Conservation (phyloP, 1,284 basidiomycete species). For the Chondrostereum purpureum region DNA sequence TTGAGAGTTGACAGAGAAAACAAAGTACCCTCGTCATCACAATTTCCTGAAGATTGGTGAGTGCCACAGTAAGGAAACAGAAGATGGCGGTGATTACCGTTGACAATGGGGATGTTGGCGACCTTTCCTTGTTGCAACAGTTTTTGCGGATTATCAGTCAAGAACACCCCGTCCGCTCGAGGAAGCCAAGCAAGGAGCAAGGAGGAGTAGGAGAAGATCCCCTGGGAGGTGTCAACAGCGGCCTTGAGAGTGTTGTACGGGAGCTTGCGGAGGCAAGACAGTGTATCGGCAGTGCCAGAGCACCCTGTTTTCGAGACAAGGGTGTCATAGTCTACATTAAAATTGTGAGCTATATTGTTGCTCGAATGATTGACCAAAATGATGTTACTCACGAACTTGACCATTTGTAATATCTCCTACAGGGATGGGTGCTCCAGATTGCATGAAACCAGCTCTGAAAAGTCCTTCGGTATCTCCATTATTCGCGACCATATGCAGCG, state of each 20-base stretch:
- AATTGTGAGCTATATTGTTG: not conserved
- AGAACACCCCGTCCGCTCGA: slow-evolving; percentile 43
- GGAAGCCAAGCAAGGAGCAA: slow-evolving; percentile 40
- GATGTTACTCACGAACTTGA: slow-evolving; percentile 18
- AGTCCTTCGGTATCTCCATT: slow-evolving; percentile 40
- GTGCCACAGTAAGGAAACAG: not conserved
- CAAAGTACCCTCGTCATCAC: slow-evolving; percentile 49
- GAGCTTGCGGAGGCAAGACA: slow-evolving; percentile 42
- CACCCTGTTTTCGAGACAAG: slow-evolving; percentile 42
- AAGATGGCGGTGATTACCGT: too few relatives aligned
- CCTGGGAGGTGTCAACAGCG: slow-evolving; percentile 37
- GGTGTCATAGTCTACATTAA: slow-evolving; percentile 33
- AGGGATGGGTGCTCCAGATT: slow-evolving; percentile 42
- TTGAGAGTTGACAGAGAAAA: slow-evolving; percentile 39
- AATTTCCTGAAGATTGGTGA: slow-evolving; percentile 25
- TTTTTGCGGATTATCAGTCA: slow-evolving; percentile 34
- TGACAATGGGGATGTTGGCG: slow-evolving; percentile 40
- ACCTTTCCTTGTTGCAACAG: slow-evolving; percentile 34
- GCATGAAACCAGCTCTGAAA: slow-evolving; percentile 47
- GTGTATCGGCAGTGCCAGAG: slow-evolving; percentile 31
- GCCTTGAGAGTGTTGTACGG: slow-evolving; percentile 33
- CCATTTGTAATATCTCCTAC: slow-evolving; percentile 34
- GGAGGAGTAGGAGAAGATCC: slow-evolving; percentile 38
- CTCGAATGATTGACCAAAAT: not conserved
- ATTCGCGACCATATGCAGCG: slow-evolving; percentile 48